Evolutionary conservation across 768 basidiomycete species (phyloP), one percentile per base, ranked within the genome.

Genomic region (Baorangia bicolor): DNA sequence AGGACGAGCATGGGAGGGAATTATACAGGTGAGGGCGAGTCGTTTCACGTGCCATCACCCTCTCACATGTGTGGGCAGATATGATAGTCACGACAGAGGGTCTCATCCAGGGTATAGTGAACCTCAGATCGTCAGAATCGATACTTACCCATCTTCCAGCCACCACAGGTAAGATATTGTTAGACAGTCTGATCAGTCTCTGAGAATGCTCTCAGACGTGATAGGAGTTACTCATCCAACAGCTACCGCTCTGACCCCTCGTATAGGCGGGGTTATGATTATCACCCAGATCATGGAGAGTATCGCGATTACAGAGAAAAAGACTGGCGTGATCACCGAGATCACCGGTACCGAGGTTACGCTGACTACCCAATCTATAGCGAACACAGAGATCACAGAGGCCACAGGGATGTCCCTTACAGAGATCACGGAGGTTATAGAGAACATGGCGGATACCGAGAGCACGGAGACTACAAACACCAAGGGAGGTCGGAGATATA

Each of bases 1-100:
- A 85, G 58, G 85, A 87, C 61, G 79, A 81, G 53, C 67, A 78
- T 53, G 85, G 86, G 14, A 77, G 73, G 41, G 83, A 85, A 53
- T 62, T 87, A 33, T 85, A 83, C 63, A 76, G 80, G 85, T 86
- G 49, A 57, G 53, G 2, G 10, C n/a, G 20, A 50, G 18, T 37
- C 16, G 2, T 51, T 42, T 43, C 34, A 10, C 4, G 14, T 9
- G 11, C 20, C 38, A 12, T 33, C 35, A 23, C 7, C 49, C 11
- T 49, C 46, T 65, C 30, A 63, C 40, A 14, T 28, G 11, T 37
- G 16, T 30, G 39, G 27, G 20, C 37, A 71, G 72, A 41, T 73
- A 71, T 49, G 68, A 72, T 34, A 55, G 50, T n/a, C 13, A 55
- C 16, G 60, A 64, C 43, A 64, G 60, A 49, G 67, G 60, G 10